A percentile compares a stretch with the other conserved stretches of the same genome.
Conservation (phyloP, 176 grass and related monocot genomes). For the Metroxylon sagu region DNA sequence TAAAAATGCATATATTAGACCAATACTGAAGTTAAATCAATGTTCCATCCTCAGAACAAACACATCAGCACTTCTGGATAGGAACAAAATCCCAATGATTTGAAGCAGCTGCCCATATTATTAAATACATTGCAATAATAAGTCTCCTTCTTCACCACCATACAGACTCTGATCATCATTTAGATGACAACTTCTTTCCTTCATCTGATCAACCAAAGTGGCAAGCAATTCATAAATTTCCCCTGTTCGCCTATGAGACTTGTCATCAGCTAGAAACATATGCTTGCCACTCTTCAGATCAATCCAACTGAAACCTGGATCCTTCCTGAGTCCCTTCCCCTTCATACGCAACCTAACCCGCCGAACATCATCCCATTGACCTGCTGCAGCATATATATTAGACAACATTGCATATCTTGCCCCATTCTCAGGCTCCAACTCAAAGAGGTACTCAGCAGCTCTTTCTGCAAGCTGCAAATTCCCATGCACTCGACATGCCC, state of each 20-base stretch:
- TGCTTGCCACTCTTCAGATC: conserved; percentile 58
- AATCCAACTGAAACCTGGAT: conserved; percentile 66
- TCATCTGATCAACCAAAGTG: conserved; percentile 33
- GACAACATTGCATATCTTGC: conserved; percentile 63
- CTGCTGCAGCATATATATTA: conserved; percentile 61
- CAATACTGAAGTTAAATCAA: no score
- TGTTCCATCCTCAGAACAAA: no score
- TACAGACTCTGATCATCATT: conserved; percentile 7
- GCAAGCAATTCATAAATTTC: conserved; percentile 40
- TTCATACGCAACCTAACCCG: conserved; percentile 50
- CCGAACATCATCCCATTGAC: conserved; percentile 50
- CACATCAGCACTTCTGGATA: no score
- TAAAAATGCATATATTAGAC: no score
- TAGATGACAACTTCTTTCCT: conserved; percentile 11
- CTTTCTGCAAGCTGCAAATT: conserved; percentile 55
- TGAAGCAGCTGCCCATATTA: no score
- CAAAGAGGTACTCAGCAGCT: conserved; percentile 40
- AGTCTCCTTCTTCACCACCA: neutral
- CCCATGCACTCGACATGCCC: conserved; percentile 55
- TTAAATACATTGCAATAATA: no score
- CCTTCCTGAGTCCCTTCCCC: conserved; percentile 54
- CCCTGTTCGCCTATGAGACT: conserved; percentile 29
- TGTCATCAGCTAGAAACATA: conserved; percentile 40
- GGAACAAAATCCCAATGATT: no score
- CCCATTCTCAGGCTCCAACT: conserved; percentile 56